These are phyloP conservation scores for Hirsutella minnesotensis DNA, from an alignment of 2,329 filamentous ascomycete genomes.

Conservation along the genomic window DNA sequence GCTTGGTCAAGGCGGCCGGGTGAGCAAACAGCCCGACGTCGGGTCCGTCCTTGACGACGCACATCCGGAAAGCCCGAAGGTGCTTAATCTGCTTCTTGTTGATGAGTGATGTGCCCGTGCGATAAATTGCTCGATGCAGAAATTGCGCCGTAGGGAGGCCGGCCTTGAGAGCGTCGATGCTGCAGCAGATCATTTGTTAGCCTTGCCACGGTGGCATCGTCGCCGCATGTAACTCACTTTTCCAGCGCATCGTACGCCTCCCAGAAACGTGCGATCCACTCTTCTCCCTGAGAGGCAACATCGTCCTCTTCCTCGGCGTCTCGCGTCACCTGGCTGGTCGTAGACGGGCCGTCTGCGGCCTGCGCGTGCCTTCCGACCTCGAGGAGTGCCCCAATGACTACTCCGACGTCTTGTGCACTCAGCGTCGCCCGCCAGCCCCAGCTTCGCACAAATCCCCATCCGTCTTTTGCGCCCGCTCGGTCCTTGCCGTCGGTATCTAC, in stretches of 20 bases:
- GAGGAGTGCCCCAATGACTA: slow-evolving; percentile 80
- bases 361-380: slow-evolving; percentile 64
- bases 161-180: slow-evolving; percentile 63
- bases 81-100: slow-evolving; percentile 92
- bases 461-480: slow-evolving; percentile 65
- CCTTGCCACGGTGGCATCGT: not conserved
- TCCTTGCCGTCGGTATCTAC: slow-evolving; percentile 59
- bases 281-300: slow-evolving; percentile 42
- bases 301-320: slow-evolving; percentile 36
- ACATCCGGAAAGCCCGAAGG: slow-evolving; percentile 85
- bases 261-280: slow-evolving; percentile 59
- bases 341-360: slow-evolving; percentile 16
- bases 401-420: slow-evolving; percentile 87
- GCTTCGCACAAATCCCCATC: slow-evolving; percentile 92
- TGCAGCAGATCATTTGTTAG: slow-evolving; percentile 15
- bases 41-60: slow-evolving; percentile 87
- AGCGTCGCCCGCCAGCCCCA: slow-evolving; percentile 97
- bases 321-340: slow-evolving; percentile 19
- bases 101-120: slow-evolving; percentile 81
- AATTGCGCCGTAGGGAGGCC: slow-evolving; percentile 77
- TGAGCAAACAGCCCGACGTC: slow-evolving; percentile 88
- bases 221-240: slow-evolving; percentile 35
- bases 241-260: slow-evolving; percentile 61
- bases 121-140: slow-evolving; percentile 83
- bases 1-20: slow-evolving; percentile 81